Evolutionary conservation across 1,284 basidiomycete species (phyloP).

Genomic region (Rhodotorula sp.): DNA sequence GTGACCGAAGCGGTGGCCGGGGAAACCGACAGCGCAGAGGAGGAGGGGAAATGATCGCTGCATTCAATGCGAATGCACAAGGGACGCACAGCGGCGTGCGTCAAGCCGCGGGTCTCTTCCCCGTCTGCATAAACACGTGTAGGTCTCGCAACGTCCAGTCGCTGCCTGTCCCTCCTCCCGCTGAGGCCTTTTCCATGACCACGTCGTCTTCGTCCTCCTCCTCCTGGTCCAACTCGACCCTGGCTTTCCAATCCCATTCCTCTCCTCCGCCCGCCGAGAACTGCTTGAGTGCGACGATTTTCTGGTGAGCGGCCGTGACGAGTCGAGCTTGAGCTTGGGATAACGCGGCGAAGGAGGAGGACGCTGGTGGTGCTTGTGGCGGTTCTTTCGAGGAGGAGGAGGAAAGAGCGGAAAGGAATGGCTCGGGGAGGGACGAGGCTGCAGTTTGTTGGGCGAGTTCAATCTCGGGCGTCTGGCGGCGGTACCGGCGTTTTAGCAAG

Average conservation of each 20-base stretch:
- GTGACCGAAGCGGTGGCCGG: too few relatives aligned
- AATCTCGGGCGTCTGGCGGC: conserved; percentile 22
- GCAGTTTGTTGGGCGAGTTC: conserved; percentile 10
- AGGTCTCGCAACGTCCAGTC: conserved; percentile 26
- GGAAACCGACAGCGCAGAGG: too few relatives aligned
- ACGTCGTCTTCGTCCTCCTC: neutral
- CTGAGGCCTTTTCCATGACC: neutral
- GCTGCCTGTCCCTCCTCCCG: neutral
- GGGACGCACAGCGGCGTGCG: too few relatives aligned
- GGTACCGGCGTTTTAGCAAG: too few relatives aligned
- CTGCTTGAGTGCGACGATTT: conserved; percentile 13
- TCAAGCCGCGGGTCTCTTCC: conserved; percentile 3
- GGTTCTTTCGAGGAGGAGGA: neutral
- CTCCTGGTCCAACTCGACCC: conserved; percentile 20
- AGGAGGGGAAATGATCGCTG: too few relatives aligned
- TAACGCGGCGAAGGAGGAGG: conserved; percentile 1
- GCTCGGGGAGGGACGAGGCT: conserved; percentile 8
- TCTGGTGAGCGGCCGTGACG: conserved; percentile 3
- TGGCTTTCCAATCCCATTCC: conserved; percentile 31
- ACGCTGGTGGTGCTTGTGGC: neutral
- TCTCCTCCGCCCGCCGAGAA: conserved; percentile 10
- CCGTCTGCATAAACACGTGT: conserved; percentile 20
- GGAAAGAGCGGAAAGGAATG: conserved; percentile 13
- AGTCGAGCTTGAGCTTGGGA: neutral
- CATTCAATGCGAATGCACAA: too few relatives aligned